Evolutionary conservation across 805 yeast species (phyloP), one percentile per base, ranked within the genome.

Genomic region (Saccharomycopsis sp.): DNA sequence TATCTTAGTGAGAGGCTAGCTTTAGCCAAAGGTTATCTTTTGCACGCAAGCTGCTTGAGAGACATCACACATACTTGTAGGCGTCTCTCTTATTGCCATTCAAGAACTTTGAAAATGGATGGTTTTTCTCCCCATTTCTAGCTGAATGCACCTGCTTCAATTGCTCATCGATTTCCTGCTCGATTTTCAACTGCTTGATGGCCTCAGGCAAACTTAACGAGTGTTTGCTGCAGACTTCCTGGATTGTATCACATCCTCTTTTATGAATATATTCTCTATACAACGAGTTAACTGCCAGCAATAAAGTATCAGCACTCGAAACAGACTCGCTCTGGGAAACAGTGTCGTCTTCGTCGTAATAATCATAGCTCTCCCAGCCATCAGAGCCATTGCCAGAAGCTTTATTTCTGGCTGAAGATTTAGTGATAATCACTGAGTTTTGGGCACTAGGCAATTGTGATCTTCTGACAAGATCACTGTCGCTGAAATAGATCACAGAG

Each of bases 221-320:
- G 21, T 55, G 55, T 34, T 58, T 34, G 20, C 41, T n/a, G 46
- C 63, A 60, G 34, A 60, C 41, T 21, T 60, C 63, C 44, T 60
- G 55, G 44, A 60, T 55, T 29, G 53, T 55, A 5, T 23, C 47
- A 41, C 50, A 60, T 2, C 63, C 63, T 23, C 48, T 55, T 14
- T 24, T 34, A 16, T 51, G 54, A 3, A 60, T 58, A 15, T 60
- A 56, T 23, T 60, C 63, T 34, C 50, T 56, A 51, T 60, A 60
- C 20, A 60, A 44, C 3, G 63, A 60, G 50, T 60, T 60, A 8
- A 60, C 63, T 7, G 63, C 63, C 23, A 61, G 58, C 18, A 60
- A 50, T 15, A 60, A 50, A 3, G 63, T 60, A 1, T 44, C 48
- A 20, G 48, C 48, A 44, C 48, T 44, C 21, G 48, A 44, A n/a